phyloP scores from a whole-genome alignment of 139 green algal species.

The Chlorella ohadii region DNA sequence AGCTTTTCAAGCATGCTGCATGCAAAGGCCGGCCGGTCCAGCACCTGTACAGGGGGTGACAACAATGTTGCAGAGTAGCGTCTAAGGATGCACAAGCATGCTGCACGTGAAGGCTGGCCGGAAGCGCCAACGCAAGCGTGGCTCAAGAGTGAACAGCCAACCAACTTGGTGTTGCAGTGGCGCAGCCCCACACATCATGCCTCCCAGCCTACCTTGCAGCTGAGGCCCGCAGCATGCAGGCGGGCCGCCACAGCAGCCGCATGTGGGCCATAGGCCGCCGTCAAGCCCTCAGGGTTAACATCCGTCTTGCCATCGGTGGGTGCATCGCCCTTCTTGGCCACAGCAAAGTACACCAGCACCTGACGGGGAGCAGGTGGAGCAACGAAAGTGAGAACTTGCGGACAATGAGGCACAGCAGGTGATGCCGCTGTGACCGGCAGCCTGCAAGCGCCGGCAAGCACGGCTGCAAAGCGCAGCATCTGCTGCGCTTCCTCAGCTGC shows the following conservation, averaged over 20 bases:
- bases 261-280: slow-evolving; percentile 87
- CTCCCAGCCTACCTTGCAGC: slow-evolving; percentile 81
- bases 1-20: slow-evolving; percentile 98
- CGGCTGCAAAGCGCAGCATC: not conserved
- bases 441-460: no score
- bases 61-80: no score
- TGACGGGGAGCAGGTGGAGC: slow-evolving; percentile 31
- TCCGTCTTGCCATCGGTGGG: slow-evolving; percentile 95
- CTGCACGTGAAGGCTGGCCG: no score
- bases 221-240: slow-evolving; percentile 80
- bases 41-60: slow-evolving; percentile 54
- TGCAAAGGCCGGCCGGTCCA: slow-evolving; percentile 71
- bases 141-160: no score
- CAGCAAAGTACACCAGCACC: slow-evolving; percentile 98
- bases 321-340: slow-evolving; percentile 92
- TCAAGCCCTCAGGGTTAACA: slow-evolving; percentile 97
- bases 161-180: no score
- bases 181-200: no score
- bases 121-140: no score
- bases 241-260: slow-evolving; percentile 82
- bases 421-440: no score
- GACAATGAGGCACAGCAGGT: no score
- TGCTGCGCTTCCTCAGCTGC: no score
- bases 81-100: not conserved
- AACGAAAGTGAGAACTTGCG: no score